Evolutionary conservation across 768 basidiomycete species (phyloP).

Genomic region (Tulasnella sp.): DNA sequence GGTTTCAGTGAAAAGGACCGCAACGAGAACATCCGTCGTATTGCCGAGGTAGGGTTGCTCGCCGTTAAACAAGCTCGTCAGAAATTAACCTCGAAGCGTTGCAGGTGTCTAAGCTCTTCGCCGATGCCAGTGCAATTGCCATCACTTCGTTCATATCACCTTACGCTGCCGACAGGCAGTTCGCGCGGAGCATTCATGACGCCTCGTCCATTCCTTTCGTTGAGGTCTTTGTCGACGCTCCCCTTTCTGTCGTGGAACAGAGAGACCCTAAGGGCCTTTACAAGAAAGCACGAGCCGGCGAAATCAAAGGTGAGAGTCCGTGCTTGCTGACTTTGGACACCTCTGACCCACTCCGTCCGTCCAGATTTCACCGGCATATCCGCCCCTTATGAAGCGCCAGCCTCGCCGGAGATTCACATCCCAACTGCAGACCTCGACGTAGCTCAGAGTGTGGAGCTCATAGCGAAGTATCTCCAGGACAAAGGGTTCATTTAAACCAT

Average conservation of each 20-base stretch:
- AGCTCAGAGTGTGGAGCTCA: constrained; percentile 63
- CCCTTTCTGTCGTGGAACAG: constrained; percentile 75
- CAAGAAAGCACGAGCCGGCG: constrained; percentile 89
- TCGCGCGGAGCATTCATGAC: constrained; percentile 76
- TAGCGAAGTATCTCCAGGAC: constrained; percentile 67
- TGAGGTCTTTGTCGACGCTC: constrained; percentile 93
- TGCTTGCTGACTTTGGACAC: too few relatives aligned
- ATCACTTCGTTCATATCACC: constrained; percentile 98
- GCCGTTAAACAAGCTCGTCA: not conserved
- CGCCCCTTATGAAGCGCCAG: constrained; percentile 90
- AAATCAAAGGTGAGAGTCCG: constrained; percentile 72
- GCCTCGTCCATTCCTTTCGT: constrained; percentile 69
- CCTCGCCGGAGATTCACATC: constrained; percentile 82
- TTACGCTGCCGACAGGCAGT: constrained; percentile 76
- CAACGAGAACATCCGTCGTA: constrained; percentile 92
- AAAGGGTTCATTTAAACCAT: constrained; percentile 37
- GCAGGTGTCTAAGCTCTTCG: constrained; percentile 93
- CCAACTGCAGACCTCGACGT: constrained; percentile 76
- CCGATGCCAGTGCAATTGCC: constrained; percentile 75
- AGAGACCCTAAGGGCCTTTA: constrained; percentile 97
- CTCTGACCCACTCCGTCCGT: not conserved
- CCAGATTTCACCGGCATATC: constrained; percentile 97
- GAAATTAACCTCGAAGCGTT: not conserved
- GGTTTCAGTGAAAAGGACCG: constrained; percentile 88
- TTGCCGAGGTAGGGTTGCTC: constrained; percentile 66